Percentiles rank a stretch among this genome's conserved stretches.
These are phyloP conservation scores for Daphne laureola DNA, from an alignment of 441 rosid genomes.

Conservation along the genomic window DNA sequence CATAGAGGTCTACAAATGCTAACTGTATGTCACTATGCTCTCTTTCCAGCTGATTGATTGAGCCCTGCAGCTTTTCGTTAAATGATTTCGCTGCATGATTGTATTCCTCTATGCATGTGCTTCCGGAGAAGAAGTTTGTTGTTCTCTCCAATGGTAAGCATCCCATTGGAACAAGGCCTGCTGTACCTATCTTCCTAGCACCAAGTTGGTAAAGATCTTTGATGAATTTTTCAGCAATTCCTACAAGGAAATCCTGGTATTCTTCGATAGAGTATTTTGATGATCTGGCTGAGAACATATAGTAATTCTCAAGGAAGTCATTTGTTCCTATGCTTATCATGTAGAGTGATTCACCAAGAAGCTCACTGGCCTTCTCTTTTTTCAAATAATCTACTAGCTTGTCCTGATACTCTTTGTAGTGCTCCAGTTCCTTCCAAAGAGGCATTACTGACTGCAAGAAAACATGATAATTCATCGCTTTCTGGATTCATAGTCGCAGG, in stretches of 20 bases:
- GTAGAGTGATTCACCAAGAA: constrained; percentile 39
- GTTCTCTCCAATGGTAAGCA: constrained; percentile 58
- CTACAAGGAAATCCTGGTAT: constrained; percentile 38
- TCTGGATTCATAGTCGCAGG: background rate
- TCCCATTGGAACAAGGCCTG: constrained; percentile 50
- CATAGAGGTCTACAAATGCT: constrained; percentile 33
- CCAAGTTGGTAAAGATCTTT: constrained; percentile 39
- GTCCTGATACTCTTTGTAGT: constrained; percentile 43
- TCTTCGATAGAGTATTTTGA: constrained; percentile 25
- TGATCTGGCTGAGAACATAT: constrained; percentile 25
- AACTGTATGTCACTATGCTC: constrained; percentile 34
- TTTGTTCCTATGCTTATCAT: constrained; percentile 55
- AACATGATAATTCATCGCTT: background rate
- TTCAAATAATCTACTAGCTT: constrained; percentile 33
- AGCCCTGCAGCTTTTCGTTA: constrained; percentile 27
- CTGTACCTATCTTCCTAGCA: constrained; percentile 36
- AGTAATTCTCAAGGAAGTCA: constrained; percentile 56
- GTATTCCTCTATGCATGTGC: constrained; percentile 40
- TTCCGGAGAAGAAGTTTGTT: constrained; percentile 28
- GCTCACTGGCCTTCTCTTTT: constrained; percentile 27
- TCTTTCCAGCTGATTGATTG: constrained; percentile 21
- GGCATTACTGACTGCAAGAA: constrained; percentile 51
- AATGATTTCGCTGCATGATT: constrained; percentile 42
- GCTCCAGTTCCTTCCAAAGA: constrained; percentile 52
- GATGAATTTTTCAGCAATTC: constrained; percentile 33